Base-by-base conservation (phyloP, 495 filamentous ascomycete genomes). In the Podospora conica region DNA sequence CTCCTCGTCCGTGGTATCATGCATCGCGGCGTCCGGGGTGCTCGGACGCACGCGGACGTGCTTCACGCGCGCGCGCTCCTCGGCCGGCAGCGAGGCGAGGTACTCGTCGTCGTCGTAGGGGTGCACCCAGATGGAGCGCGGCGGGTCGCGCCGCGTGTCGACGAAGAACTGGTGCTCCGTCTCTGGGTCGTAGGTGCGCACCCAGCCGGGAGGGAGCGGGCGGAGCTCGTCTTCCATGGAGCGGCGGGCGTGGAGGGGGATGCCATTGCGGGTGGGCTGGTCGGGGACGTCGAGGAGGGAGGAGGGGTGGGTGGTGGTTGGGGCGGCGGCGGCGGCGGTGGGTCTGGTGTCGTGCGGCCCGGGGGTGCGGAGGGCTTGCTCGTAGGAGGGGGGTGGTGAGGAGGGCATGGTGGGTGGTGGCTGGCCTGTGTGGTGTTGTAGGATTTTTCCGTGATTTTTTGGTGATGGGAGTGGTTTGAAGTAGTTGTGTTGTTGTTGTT, bases 211-310 rank as follows among this genome's bases (percentile, higher is more conserved):
- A 1, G 74, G 74, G 0, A 74, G 58, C 0, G 74, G 66, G 2
- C 74, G 70, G 10, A 76, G 70, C 54, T 76, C 72, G 67, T 76
- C 74, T 65, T 76, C 74, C 70, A 76, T 74, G 68, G 68, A 71
- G 24, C 70, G 70, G 11, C 72, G 70, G 4, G 74, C 69, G 8
- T 54, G 67, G 1, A 68, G 64, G 3, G 72, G 74, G 68, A 76
- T 76, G 22, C 68, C 68, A 27, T 70, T 71, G 58, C 65, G 70
- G 1, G 60, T 9, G 33, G 28, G 3, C 20, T 54, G 21, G 65
- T 63, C 12, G 60, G 58, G 7, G 66, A 21, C 15, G 61, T 59
- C 4, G 65, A 57, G 18, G 61, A 64, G 28, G 53, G 25, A 21
- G 27, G 31, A 20, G 33, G 23, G 55, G 57, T 59, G 20, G 61